phyloP scores from a whole-genome alignment of 2,329 filamentous ascomycete genomes.

The Trichoderma cornu-damae region DNA sequence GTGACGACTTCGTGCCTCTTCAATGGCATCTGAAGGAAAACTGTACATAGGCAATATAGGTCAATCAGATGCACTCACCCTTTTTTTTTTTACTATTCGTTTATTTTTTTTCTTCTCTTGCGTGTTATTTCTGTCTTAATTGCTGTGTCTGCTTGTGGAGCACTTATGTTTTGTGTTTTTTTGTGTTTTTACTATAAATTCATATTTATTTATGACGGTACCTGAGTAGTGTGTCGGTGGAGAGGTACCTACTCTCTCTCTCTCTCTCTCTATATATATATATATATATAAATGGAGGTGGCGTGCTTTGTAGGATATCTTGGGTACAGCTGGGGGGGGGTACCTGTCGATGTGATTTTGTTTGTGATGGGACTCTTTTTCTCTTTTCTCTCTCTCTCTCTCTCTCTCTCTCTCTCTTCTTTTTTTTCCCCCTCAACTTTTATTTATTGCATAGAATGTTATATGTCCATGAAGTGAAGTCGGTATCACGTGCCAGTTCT shows the following conservation, averaged over 20 bases:
- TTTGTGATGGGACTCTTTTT: background rate
- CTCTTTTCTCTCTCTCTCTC: no score
- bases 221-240: no score
- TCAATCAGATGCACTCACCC: slow-evolving; percentile 19
- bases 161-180: background rate
- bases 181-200: background rate
- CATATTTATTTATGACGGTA: background rate
- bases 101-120: background rate
- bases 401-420: no score
- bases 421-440: no score
- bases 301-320: background rate
- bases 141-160: background rate
- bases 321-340: no score
- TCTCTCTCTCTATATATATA: no score
- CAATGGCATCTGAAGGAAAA: slow-evolving; percentile 11
- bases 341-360: background rate
- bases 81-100: background rate
- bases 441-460: background rate
- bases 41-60: slow-evolving; percentile 20
- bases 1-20: slow-evolving; percentile 13
- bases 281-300: no score
- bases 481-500: background rate
- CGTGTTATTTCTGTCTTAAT: background rate
- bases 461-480: background rate
- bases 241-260: no score